These are phyloP conservation scores for Podila epigama DNA, from an alignment of 192 early-diverging fungal species.

Conservation along the genomic window DNA sequence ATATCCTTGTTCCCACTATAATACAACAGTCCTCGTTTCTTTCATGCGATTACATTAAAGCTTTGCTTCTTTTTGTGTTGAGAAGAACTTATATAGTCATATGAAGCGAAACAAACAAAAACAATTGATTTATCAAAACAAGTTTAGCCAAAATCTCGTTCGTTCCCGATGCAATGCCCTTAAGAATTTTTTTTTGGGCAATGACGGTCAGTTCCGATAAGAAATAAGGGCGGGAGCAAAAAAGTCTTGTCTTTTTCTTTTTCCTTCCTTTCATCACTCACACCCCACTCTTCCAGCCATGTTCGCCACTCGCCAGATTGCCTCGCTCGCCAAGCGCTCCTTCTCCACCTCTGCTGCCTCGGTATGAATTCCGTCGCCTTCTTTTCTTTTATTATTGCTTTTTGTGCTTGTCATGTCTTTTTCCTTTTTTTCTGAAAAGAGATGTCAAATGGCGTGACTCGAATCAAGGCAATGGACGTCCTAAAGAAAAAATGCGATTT, in stretches of 20 bases:
- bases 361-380: slow-evolving; percentile 34
- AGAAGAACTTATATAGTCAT: too few relatives aligned
- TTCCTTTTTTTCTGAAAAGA: not conserved
- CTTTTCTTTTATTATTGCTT: not conserved
- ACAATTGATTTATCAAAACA: too few relatives aligned
- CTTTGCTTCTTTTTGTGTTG: too few relatives aligned
- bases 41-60: too few relatives aligned
- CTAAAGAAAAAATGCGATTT: not conserved
- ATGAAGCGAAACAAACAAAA: too few relatives aligned
- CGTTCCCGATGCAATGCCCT: too few relatives aligned
- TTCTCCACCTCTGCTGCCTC: slow-evolving; percentile 59
- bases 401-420: not conserved
- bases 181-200: too few relatives aligned
- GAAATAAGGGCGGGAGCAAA: not conserved
- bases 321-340: slow-evolving; percentile 30
- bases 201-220: not conserved
- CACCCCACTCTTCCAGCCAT: slow-evolving; percentile 1
- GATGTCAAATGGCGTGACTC: too few relatives aligned
- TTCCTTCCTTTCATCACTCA: slow-evolving; percentile 1
- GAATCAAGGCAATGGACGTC: too few relatives aligned
- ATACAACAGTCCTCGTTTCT: too few relatives aligned
- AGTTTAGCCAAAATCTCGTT: too few relatives aligned
- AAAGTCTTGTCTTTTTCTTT: not conserved
- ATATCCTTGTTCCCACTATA: too few relatives aligned
- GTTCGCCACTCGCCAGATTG: slow-evolving; percentile 2